Evolutionary conservation across 305 asterid species (phyloP).

Genomic region (Fraxinus floribunda): DNA sequence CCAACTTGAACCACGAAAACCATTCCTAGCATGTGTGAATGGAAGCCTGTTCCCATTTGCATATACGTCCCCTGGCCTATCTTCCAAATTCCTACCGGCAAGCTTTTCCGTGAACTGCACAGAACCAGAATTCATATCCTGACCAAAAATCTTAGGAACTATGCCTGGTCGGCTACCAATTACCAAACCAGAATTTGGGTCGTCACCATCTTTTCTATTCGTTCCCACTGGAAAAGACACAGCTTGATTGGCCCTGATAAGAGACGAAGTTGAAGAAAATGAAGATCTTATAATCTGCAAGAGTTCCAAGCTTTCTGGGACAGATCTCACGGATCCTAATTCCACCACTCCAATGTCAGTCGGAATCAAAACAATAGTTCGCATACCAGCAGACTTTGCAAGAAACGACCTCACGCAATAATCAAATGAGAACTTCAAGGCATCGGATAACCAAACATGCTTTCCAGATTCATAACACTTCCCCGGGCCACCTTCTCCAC

Average conservation of each 20-base stretch:
- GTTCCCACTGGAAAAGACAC: conserved; percentile 27
- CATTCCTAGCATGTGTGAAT: conserved; percentile 42
- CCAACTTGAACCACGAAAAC: conserved; percentile 48
- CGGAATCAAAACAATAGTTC: conserved; percentile 45
- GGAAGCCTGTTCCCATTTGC: conserved; percentile 41
- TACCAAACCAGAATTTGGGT: conserved; percentile 27
- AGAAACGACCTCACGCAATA: conserved; percentile 47
- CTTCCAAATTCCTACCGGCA: conserved; percentile 45
- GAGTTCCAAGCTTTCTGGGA: conserved; percentile 37
- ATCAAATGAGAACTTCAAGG: conserved; percentile 29
- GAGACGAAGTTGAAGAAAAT: conserved; percentile 31
- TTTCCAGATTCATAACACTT: conserved; percentile 50
- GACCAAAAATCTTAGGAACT: conserved; percentile 65
- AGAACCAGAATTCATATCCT: conserved; percentile 46
- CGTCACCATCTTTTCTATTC: conserved; percentile 26
- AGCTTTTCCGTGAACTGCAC: conserved; percentile 44
- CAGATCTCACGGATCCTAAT: conserved; percentile 42
- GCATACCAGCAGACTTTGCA: conserved; percentile 51
- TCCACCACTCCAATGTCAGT: conserved; percentile 57
- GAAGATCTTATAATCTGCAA: conserved; percentile 37
- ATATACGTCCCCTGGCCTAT: conserved; percentile 36
- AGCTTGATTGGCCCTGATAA: conserved; percentile 35
- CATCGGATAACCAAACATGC: conserved; percentile 39
- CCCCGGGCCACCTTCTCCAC: conserved; percentile 92
- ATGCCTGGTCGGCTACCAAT: background rate